Percentiles rank a stretch among this genome's conserved stretches.
Conservation (phyloP, 371 early-diverging fungal species). For the Mucor irregularis region DNA sequence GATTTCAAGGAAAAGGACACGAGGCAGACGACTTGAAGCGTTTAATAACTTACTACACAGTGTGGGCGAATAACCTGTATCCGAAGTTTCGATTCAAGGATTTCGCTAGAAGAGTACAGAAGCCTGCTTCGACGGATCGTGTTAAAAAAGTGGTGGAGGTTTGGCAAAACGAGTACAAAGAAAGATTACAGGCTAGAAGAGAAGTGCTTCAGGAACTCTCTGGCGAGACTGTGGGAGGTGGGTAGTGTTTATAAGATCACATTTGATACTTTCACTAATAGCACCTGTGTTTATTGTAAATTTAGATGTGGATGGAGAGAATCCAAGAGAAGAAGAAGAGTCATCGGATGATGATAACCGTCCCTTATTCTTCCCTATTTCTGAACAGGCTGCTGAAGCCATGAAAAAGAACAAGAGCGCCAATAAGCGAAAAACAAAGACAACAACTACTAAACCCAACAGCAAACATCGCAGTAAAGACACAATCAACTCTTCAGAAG, state of each 20-base stretch:
- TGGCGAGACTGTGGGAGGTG: slow-evolving; percentile 13
- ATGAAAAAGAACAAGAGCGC: not conserved
- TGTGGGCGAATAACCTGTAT: slow-evolving; percentile 58
- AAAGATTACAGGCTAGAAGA: slow-evolving; percentile 10
- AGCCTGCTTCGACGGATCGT: slow-evolving; percentile 31
- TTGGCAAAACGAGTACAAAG: slow-evolving; percentile 36
- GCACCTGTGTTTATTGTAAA: not conserved
- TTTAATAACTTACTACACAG: slow-evolving; percentile 53
- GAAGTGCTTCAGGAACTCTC: slow-evolving; percentile 10
- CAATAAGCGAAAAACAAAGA: not conserved
- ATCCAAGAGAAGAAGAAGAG: not conserved
- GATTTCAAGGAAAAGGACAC: slow-evolving; percentile 34
- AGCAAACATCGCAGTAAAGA: not conserved
- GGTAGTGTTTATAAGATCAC: not conserved
- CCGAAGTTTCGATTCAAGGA: slow-evolving; percentile 47
- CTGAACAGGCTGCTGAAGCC: not conserved
- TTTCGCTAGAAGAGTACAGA: slow-evolving; percentile 43
- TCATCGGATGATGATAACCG: slow-evolving; percentile 16
- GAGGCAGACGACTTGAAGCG: slow-evolving; percentile 47
- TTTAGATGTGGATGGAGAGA: slow-evolving; percentile 1
- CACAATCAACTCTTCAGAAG: not conserved
- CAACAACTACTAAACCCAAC: not conserved
- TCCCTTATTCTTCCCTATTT: slow-evolving; percentile 12
- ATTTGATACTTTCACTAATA: no score
- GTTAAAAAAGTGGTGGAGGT: slow-evolving; percentile 21